A percentile compares a stretch with the other conserved stretches of the same genome.
These are phyloP conservation scores for Phycomyces blakesleeanus DNA, from an alignment of 192 early-diverging fungal species.

Conservation along the genomic window DNA sequence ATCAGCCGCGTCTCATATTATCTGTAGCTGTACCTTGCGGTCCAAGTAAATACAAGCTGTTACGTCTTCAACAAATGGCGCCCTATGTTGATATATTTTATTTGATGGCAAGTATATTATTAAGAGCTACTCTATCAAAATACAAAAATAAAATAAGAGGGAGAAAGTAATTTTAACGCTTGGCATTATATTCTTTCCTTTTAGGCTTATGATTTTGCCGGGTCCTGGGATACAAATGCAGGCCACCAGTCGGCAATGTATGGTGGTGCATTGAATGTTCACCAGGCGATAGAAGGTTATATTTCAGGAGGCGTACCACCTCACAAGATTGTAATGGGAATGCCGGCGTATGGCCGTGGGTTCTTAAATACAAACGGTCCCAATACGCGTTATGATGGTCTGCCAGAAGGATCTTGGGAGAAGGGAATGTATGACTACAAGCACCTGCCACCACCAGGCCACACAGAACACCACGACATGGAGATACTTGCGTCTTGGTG, in stretches of 20 bases:
- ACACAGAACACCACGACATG: constrained; percentile 73
- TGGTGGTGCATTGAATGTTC: constrained; percentile 53
- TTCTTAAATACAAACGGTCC: constrained; percentile 81
- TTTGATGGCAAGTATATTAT: constrained; percentile 58
- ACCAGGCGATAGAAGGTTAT: constrained; percentile 74
- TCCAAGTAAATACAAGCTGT: constrained; percentile 55
- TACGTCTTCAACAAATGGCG: constrained; percentile 58
- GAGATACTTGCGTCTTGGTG: constrained; percentile 70
- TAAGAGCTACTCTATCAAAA: too few species aligned
- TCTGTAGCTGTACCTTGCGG: constrained; percentile 70
- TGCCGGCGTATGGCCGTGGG: constrained; percentile 87
- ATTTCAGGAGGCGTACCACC: constrained; percentile 75
- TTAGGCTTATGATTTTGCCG: constrained; percentile 71
- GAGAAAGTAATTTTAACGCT: too few species aligned
- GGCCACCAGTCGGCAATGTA: constrained; percentile 90
- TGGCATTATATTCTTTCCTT: background rate
- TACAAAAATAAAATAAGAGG: too few species aligned
- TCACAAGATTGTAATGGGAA: constrained; percentile 85
- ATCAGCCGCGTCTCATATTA: constrained; percentile 51
- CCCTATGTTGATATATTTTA: constrained; percentile 78
- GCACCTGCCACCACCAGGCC: constrained; percentile 59
- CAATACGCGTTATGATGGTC: constrained; percentile 59
- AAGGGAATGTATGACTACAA: constrained; percentile 91
- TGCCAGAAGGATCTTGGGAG: constrained; percentile 86
- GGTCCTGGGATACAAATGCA: constrained; percentile 59